Conservation (phyloP, 148 eudicot genomes). For the Chenopodium berlandieri region DNA sequence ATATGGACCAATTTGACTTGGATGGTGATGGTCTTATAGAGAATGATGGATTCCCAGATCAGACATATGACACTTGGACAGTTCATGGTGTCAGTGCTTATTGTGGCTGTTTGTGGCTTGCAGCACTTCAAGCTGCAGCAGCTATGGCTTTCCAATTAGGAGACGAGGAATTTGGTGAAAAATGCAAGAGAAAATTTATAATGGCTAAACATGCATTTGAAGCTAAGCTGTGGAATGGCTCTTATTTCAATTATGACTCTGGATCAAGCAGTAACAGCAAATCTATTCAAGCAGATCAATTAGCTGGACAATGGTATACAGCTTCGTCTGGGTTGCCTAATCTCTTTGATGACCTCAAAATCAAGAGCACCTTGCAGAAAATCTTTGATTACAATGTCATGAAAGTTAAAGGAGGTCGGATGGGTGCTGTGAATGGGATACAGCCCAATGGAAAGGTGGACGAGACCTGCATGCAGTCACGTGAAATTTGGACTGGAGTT, state of each 20-base stretch:
- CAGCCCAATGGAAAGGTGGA: slow-evolving; percentile 89
- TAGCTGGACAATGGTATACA: slow-evolving; percentile 97
- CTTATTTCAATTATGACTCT: slow-evolving; percentile 95
- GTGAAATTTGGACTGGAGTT: slow-evolving; percentile 97
- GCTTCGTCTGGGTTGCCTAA: slow-evolving; percentile 90
- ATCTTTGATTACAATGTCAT: slow-evolving; percentile 86
- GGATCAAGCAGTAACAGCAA: slow-evolving; percentile 97
- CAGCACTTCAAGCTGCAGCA: slow-evolving; percentile 95
- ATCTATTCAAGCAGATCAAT: slow-evolving; percentile 94
- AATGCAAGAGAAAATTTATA: slow-evolving; percentile 65
- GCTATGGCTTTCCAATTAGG: slow-evolving; percentile 93
- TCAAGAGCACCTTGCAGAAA: slow-evolving; percentile 68
- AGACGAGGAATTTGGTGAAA: slow-evolving; percentile 72
- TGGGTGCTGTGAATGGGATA: slow-evolving; percentile 99
- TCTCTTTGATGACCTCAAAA: slow-evolving; percentile 72
- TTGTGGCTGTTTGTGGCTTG: slow-evolving; percentile 95
- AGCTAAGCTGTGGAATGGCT: slow-evolving; percentile 82
- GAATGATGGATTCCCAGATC: slow-evolving; percentile 98
- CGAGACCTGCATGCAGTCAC: slow-evolving; percentile 98
- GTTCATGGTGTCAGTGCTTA: slow-evolving; percentile 97
- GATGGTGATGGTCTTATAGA: slow-evolving; percentile 88
- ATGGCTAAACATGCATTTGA: slow-evolving; percentile 72
- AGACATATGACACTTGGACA: slow-evolving; percentile 98
- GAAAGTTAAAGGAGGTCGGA: slow-evolving; percentile 85
- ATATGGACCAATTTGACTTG: slow-evolving; percentile 93